Evolutionary conservation across 345 rosid genomes (phyloP), one percentile per base, ranked within the genome.

Genomic region (Odontarrhena argentea): DNA sequence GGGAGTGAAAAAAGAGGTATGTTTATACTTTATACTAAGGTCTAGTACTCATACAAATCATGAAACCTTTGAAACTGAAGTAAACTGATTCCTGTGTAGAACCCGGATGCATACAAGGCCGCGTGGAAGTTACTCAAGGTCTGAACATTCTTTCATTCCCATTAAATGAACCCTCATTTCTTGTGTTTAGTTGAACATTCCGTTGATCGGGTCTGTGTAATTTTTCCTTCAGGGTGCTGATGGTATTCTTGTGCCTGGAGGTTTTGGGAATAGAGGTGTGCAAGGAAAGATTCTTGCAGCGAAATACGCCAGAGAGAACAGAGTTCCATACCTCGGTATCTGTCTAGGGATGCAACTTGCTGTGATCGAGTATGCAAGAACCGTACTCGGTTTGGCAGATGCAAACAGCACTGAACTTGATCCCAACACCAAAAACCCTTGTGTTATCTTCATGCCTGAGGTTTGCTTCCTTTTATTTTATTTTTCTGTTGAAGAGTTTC

Each of bases 341-440:
- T 95, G 99, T 70, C 82, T 95, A 15, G 99, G 99, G 25, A 95
- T 95, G 99, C 99, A 95, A 74, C 72, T 82, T 73, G 99, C 98
- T 41, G 99, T 95, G 51, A 82, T 95, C 50, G 99, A 95, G 77
- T 86, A 58, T 66, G 94, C 99, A 55, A 87, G 87, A 51, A 76
- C 82, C 47, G 83, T 86, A 67, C 86, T 95, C n/a, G 87, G 90
- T 68, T 66, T 85, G 71, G 63, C 73, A 57, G 93, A 87, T 74
- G 97, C 99, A 38, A 91, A 87, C 70, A 95, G 99, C 68, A 86
- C 96, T 22, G 99, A 95, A 69, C 86, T 95, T 70, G 96, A 95
- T 81, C 81, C 85, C 18, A 74, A 78, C 42, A 86, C 92, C 34
- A 65, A 72, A 55, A 79, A 82, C 76, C 98, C 97, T 25, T 95